Base-by-base conservation (phyloP, 306 rosid species). In the Abrus pulchellus region DNA sequence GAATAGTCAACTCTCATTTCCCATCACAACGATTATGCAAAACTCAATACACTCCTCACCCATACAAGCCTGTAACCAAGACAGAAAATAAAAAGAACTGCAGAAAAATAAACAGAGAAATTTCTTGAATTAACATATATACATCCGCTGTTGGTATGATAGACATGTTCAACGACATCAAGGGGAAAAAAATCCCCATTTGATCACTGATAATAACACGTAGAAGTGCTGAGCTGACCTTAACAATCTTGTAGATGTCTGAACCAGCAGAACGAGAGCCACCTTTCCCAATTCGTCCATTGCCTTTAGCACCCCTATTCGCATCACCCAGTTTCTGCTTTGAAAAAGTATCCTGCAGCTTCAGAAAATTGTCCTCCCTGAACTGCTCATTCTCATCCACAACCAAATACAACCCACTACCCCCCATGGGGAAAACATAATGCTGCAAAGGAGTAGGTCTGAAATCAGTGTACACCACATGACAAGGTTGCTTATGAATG, bases 391-490 rank as follows among this genome's bases (percentile, higher is more conserved):
- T 85, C 88, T 94, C 98, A 12, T 92, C 97, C 5, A 94, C 97
- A 62, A 90, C 94, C 80, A 94, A 92, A 86, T 91, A 91, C 90
- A 94, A 80, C 30, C 98, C 98, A 70, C 57, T 86, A 40, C 97
- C 97, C 9, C 94, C 95, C 71, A 86, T 54, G 0, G 98, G 97
- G 38, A 94, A 94, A 79, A 87, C 94, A 27, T 94, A 94, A 71
- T 94, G 98, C 87, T 92, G 97, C 89, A 94, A 76, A 1, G 97
- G 98, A 8, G 98, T 94, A 0, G 98, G 98, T 71, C 98, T 77
- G 65, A 94, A 94, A 86, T 94, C 98, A 1, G 98, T 94, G 82
- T 92, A 94, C 72, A 94, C 98, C 33, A 94, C 98, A 52, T 94
- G 98, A 75, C 98, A 94, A 32, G 97, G 98, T 85, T 94, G 98